Evolutionary conservation across 495 filamentous ascomycete species (phyloP).

Genomic region (Podospora conica): DNA sequence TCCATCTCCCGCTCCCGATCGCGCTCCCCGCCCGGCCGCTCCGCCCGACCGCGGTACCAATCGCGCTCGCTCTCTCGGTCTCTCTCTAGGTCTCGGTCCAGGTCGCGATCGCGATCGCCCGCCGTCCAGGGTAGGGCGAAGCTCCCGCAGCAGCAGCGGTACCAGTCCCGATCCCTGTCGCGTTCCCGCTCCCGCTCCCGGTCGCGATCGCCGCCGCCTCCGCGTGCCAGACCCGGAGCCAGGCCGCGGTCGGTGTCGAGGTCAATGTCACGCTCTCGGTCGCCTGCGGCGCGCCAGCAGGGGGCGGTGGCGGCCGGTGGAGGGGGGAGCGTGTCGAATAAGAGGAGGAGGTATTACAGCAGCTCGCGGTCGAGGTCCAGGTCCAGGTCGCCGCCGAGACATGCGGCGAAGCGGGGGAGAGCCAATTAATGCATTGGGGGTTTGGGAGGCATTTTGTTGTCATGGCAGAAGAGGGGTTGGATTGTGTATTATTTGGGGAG

Average conservation of each 20-base stretch:
- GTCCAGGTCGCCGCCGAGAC: slow-evolving; percentile 1
- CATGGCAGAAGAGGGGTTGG: slow-evolving; percentile 5
- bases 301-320: not conserved
- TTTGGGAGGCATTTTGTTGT: not conserved
- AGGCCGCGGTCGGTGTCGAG: not conserved
- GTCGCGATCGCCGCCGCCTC: not conserved
- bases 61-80: not conserved
- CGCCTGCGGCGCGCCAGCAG: not conserved
- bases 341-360: not conserved
- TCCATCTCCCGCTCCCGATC: not conserved
- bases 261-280: slow-evolving; percentile 6
- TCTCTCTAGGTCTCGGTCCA: not conserved
- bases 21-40: not conserved
- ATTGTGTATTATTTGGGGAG: not conserved
- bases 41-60: not conserved
- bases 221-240: not conserved
- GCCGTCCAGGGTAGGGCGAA: not conserved
- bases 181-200: not conserved
- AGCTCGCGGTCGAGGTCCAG: slow-evolving; percentile 7
- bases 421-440: not conserved
- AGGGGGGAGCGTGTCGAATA: not conserved
- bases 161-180: not conserved
- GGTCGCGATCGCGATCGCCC: not conserved
- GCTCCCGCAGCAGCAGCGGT: not conserved
- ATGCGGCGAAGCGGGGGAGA: not conserved